phyloP scores from a whole-genome alignment of 179 eudicot species.

The Carnegiea gigantea region DNA sequence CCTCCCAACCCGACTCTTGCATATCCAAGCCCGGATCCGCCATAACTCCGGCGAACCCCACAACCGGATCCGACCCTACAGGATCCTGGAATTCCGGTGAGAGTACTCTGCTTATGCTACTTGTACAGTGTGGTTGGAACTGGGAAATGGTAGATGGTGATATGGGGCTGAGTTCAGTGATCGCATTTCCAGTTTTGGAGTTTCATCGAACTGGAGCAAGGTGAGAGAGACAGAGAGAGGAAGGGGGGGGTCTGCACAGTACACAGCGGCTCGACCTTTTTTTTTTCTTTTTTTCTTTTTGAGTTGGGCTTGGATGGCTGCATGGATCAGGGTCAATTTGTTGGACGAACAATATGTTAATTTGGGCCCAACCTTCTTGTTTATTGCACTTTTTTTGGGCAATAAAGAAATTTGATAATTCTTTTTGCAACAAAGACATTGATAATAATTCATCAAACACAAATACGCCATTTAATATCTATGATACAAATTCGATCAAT shows the following conservation, averaged over 20 bases:
- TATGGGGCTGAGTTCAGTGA: slow-evolving; percentile 1
- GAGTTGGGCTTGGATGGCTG: neutral
- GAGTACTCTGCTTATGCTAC: neutral
- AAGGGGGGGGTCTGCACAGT: neutral
- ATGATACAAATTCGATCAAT: too few species aligned
- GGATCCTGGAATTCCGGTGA: neutral
- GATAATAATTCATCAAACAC: too few species aligned
- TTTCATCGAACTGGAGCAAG: neutral
- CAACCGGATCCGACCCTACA: neutral
- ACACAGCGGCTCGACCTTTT: neutral
- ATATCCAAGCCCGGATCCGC: slow-evolving; percentile 38
- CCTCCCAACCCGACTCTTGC: slow-evolving; percentile 96
- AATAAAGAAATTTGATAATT: too few species aligned
- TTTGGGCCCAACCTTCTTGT: too few species aligned
- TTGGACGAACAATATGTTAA: too few species aligned
- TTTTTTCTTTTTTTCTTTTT: neutral
- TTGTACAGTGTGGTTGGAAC: neutral
- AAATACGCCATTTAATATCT: too few species aligned
- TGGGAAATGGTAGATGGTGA: neutral
- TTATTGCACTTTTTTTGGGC: too few species aligned
- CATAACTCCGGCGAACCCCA: slow-evolving; percentile 11
- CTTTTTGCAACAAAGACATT: too few species aligned
- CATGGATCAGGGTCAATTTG: neutral
- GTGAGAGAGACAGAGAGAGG: neutral
- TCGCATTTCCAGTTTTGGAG: neutral